Percentiles rank a stretch among this genome's conserved stretches.
These are phyloP conservation scores for Beta vulgaris DNA, from an alignment of 148 eudicot genomes.

Conservation along the genomic window DNA sequence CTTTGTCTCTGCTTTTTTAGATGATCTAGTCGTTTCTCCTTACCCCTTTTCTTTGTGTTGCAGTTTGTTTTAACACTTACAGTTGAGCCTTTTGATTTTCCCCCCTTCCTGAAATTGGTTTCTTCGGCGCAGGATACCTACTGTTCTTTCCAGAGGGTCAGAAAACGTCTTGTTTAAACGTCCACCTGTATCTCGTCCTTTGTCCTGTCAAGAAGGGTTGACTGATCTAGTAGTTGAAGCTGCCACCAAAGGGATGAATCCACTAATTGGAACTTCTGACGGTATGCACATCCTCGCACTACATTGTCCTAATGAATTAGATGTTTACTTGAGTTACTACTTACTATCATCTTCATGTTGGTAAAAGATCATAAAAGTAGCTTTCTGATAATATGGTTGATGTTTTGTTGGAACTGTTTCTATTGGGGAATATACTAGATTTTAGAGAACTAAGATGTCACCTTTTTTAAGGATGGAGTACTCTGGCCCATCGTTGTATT, in stretches of 20 bases:
- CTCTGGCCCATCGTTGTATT: too few relatives aligned
- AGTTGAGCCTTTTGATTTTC: neutral
- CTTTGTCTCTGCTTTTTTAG: neutral
- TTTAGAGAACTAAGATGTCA: too few relatives aligned
- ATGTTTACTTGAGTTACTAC: too few relatives aligned
- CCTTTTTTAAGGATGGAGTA: neutral
- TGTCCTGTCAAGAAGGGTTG: conserved; percentile 62
- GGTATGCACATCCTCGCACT: conserved; percentile 40
- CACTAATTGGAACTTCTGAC: conserved; percentile 44
- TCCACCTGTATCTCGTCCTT: conserved; percentile 53
- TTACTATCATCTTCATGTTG: neutral
- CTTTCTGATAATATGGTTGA: neutral
- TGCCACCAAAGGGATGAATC: conserved; percentile 41
- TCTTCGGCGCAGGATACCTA: conserved; percentile 41
- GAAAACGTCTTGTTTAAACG: conserved; percentile 73
- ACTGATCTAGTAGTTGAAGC: conserved; percentile 53
- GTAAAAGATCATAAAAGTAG: neutral
- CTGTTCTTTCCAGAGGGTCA: conserved; percentile 48
- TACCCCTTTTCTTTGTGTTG: neutral
- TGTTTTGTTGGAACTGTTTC: neutral
- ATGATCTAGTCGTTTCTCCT: neutral
- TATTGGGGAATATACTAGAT: too few relatives aligned
- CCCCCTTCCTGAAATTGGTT: neutral
- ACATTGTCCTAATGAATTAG: neutral
- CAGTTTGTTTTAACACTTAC: neutral